Evolutionary conservation across 2,329 filamentous ascomycete species (phyloP), one percentile per base, ranked within the genome.

Genomic region (Mycocentrospora acerina): DNA sequence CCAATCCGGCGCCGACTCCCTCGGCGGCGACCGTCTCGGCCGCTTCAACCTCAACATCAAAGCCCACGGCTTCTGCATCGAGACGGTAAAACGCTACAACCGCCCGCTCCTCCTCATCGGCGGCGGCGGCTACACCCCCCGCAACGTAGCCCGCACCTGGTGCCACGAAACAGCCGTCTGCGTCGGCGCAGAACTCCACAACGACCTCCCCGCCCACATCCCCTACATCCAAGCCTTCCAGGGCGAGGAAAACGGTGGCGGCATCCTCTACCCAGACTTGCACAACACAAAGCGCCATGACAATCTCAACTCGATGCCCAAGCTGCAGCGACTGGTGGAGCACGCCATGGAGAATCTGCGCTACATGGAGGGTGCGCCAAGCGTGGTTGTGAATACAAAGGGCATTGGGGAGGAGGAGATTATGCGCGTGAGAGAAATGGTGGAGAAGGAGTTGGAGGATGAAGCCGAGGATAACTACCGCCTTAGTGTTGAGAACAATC

Each of bases 1-100:
- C 2, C 93, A 98, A 69, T 97, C 93, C 62, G 93, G 93, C 42
- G 93, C 91, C 29, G 93, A 98, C 73, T 94, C 88, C 27, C 79
- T 98, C 1, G 91, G 90, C 26, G 91, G 93, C 47, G 93, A 98
- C 69, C 81, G 93, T 15, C 80, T 98, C 0, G 93, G 93, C 32
- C 86, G 90, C 48, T 98, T 98, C 77, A 98, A 97, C 64, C 81
- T 98, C 44, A 94, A 95, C 66, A 93, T 98, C 44, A 85, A 89
- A 64, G 91, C 90, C 11, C 93, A 98, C 69, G 91, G 90, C 36
- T 85, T 85, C 49, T 98, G 93, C 66, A 88, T 96, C 42, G 82
- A 85, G 33, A 96, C 86, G 58, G 89, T 90, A 68, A 97, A 97
- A 68, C 80, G 76, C 31, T 81, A 90, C 48, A 77, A 79, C 6